phyloP scores from a whole-genome alignment of 2,329 filamentous ascomycete species.

The Colletotrichum simmondsii region DNA sequence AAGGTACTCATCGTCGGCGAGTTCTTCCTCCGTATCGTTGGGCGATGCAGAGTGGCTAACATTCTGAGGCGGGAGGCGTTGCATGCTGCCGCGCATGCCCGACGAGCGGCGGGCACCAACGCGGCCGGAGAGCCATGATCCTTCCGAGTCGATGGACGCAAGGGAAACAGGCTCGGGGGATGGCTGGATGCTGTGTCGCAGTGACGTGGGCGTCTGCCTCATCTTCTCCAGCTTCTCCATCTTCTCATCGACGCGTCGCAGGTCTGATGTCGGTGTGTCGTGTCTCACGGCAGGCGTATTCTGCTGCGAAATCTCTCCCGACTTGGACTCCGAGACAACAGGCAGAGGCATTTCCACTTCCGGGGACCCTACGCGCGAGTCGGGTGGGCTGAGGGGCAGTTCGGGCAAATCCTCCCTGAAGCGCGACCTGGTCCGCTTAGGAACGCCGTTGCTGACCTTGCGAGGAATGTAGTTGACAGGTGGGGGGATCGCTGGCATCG shows the following conservation, averaged over 20 bases:
- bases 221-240: slow-evolving; percentile 44
- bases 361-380: slow-evolving; percentile 83
- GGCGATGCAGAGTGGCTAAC: slow-evolving; percentile 44
- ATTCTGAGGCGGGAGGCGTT: slow-evolving; percentile 41
- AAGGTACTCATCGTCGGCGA: slow-evolving; percentile 81
- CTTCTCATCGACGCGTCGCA: slow-evolving; percentile 49
- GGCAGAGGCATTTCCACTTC: slow-evolving; percentile 65
- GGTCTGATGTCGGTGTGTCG: slow-evolving; percentile 59
- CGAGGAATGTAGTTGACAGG: slow-evolving; percentile 51
- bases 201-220: slow-evolving; percentile 58
- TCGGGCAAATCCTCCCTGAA: slow-evolving; percentile 95
- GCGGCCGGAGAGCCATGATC: slow-evolving; percentile 91
- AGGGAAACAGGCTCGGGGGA: slow-evolving; percentile 80
- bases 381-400: slow-evolving; percentile 84
- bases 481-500: slow-evolving; percentile 55
- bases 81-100: slow-evolving; percentile 55
- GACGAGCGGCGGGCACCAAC: slow-evolving; percentile 60
- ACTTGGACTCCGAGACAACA: slow-evolving; percentile 41
- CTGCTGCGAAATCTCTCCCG: slow-evolving; percentile 28
- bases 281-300: slow-evolving; percentile 47
- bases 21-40: slow-evolving; percentile 71
- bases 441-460: slow-evolving; percentile 57
- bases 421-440: slow-evolving; percentile 86
- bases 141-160: slow-evolving; percentile 95
- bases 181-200: slow-evolving; percentile 49